Percentiles rank a stretch among this genome's conserved stretches.
Conservation (phyloP, 805 yeast species). For the Starmerella vitae region DNA sequence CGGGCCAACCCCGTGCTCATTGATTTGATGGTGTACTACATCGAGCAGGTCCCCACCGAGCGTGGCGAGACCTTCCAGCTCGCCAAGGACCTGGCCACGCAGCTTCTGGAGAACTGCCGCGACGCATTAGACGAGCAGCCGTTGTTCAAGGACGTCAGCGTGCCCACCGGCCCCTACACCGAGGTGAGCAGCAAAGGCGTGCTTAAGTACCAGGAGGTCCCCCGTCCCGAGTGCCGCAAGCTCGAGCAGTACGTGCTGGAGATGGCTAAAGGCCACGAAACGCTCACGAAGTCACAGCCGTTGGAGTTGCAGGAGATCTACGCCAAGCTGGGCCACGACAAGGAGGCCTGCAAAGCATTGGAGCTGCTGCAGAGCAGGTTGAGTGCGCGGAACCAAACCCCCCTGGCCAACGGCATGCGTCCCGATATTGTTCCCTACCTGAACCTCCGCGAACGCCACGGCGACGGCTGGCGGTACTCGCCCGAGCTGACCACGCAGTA, state of each 20-base stretch:
- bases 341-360: constrained; percentile 21
- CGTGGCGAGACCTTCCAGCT: constrained; percentile 88
- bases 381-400: constrained; percentile 1
- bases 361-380: constrained; percentile 21
- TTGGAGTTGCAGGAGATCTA: constrained; percentile 33
- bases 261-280: constrained; percentile 85
- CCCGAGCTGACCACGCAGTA: constrained; percentile 60
- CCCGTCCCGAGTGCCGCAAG: constrained; percentile 84
- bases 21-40: constrained; percentile 91
- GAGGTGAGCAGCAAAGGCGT: constrained; percentile 78
- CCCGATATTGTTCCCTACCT: constrained; percentile 82
- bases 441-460: constrained; percentile 74
- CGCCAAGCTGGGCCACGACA: constrained; percentile 15
- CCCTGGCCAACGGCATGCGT: constrained; percentile 22
- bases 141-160: constrained; percentile 86
- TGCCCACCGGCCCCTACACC: constrained; percentile 93
- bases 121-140: constrained; percentile 72
- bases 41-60: constrained; percentile 68
- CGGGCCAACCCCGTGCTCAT: constrained; percentile 86
- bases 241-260: constrained; percentile 89
- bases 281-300: constrained; percentile 45
- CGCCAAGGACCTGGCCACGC: constrained; percentile 81
- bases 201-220: constrained; percentile 67
- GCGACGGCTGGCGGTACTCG: constrained; percentile 70
- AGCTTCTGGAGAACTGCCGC: constrained; percentile 87